These are phyloP conservation scores for Polyplosphaeria fusca DNA, from an alignment of 495 filamentous ascomycete genomes.

Conservation along the genomic window DNA sequence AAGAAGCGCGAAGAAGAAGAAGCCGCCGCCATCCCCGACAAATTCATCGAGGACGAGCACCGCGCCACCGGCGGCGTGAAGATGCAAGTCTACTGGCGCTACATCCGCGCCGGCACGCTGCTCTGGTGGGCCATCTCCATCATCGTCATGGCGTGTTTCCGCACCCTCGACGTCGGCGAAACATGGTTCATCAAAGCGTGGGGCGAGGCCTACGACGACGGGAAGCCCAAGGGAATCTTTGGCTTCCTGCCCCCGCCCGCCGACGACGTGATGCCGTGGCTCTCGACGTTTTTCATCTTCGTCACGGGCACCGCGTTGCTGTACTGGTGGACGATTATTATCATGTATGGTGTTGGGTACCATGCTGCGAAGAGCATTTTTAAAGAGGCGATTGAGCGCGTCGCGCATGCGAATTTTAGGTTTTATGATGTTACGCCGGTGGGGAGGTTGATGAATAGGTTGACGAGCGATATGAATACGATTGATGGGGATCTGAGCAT, in stretches of 20 bases:
- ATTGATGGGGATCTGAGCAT: slow-evolving; percentile 73
- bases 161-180: slow-evolving; percentile 57
- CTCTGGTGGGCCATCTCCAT: slow-evolving; percentile 67
- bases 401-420: slow-evolving; percentile 75
- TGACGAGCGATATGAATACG: slow-evolving; percentile 80
- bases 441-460: slow-evolving; percentile 79
- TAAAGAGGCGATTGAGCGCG: slow-evolving; percentile 60
- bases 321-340: slow-evolving; percentile 37
- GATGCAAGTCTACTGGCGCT: slow-evolving; percentile 73
- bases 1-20: slow-evolving; percentile 46
- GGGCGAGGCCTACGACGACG: slow-evolving; percentile 68
- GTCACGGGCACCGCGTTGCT: slow-evolving; percentile 63
- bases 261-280: slow-evolving; percentile 70
- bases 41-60: slow-evolving; percentile 80
- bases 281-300: slow-evolving; percentile 62
- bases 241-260: slow-evolving; percentile 61
- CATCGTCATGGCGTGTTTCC: slow-evolving; percentile 55
- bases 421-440: slow-evolving; percentile 85
- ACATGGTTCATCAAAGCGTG: slow-evolving; percentile 82
- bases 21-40: slow-evolving; percentile 57
- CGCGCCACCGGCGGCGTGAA: slow-evolving; percentile 73
- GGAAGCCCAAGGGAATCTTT: slow-evolving; percentile 43
- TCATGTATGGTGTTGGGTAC: slow-evolving; percentile 70
- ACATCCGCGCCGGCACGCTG: slow-evolving; percentile 71
- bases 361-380: slow-evolving; percentile 71